Evolutionary conservation across 2,329 filamentous ascomycete genomes (phyloP).

Genomic region (Westerdykella ornata): DNA sequence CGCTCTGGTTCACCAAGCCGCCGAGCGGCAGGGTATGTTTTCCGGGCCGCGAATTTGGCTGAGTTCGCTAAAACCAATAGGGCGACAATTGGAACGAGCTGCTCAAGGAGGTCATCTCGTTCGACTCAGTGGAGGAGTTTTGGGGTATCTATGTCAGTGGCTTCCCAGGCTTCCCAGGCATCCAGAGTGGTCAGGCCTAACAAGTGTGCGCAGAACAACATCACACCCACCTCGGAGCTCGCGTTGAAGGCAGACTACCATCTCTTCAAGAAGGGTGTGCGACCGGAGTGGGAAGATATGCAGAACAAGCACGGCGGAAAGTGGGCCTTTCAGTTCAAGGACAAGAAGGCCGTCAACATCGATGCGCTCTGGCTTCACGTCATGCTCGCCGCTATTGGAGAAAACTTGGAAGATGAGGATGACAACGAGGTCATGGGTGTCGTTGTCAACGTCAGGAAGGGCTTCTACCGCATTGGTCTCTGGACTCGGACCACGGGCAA

Average conservation of each 20-base stretch:
- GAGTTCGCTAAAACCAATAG: slow-evolving; percentile 42
- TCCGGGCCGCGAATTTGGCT: not conserved
- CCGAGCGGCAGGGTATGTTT: slow-evolving; percentile 77
- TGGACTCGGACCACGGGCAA: slow-evolving; percentile 96
- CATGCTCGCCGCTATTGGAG: slow-evolving; percentile 92
- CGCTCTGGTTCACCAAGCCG: slow-evolving; percentile 98
- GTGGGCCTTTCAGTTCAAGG: slow-evolving; percentile 98
- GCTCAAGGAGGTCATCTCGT: slow-evolving; percentile 96
- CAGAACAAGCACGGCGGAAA: slow-evolving; percentile 99
- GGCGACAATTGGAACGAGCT: slow-evolving; percentile 98
- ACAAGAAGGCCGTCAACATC: slow-evolving; percentile 85
- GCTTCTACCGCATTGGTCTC: slow-evolving; percentile 93
- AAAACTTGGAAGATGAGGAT: slow-evolving; percentile 89
- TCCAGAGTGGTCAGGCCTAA: no score
- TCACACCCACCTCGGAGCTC: slow-evolving; percentile 89
- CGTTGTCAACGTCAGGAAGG: slow-evolving; percentile 97
- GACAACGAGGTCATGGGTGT: slow-evolving; percentile 99
- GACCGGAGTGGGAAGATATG: slow-evolving; percentile 95
- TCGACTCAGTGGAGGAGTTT: slow-evolving; percentile 98
- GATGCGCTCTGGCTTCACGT: slow-evolving; percentile 95
- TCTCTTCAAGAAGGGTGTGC: slow-evolving; percentile 94
- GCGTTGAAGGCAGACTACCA: slow-evolving; percentile 98
- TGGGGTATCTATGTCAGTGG: slow-evolving; percentile 94
- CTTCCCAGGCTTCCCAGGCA: not conserved
- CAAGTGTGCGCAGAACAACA: slow-evolving; percentile 86